Conservation (phyloP, 2,329 filamentous ascomycete genomes). For the Celoporthe dispersa region DNA sequence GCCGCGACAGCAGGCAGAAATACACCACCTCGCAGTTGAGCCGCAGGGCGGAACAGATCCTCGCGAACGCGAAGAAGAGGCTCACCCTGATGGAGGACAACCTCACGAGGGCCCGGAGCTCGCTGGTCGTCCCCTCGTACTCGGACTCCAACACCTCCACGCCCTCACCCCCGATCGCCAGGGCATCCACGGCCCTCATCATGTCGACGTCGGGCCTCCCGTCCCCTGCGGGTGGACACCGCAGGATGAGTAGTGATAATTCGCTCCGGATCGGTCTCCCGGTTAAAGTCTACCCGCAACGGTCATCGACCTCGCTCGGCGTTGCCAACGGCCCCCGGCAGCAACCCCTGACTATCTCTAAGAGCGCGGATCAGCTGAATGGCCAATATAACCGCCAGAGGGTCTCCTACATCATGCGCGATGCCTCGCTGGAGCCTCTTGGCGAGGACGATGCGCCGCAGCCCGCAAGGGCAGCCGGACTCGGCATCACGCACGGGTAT, state of each 20-base stretch:
- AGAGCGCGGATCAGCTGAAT: conserved; percentile 48
- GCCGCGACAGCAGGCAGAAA: conserved; percentile 54
- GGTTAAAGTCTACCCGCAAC: conserved; percentile 50
- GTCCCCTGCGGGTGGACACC: conserved; percentile 51
- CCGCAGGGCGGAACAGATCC: conserved; percentile 83
- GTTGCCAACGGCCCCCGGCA: conserved; percentile 63
- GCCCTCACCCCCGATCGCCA: conserved; percentile 54
- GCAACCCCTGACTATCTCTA: conserved; percentile 46
- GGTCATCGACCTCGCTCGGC: conserved; percentile 68
- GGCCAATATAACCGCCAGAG: conserved; percentile 37
- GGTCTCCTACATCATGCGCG: conserved; percentile 45
- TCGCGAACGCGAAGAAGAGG: conserved; percentile 89
- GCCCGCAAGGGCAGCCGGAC: not conserved
- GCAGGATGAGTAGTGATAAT: conserved; percentile 66
- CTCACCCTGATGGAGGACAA: conserved; percentile 95
- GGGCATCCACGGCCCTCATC: conserved; percentile 44
- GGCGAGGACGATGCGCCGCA: conserved; percentile 55
- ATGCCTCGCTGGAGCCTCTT: conserved; percentile 52
- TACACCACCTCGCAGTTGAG: conserved; percentile 78
- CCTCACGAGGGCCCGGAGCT: conserved; percentile 76
- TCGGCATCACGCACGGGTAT: conserved; percentile 32
- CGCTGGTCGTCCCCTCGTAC: conserved; percentile 63
- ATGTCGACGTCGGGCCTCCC: conserved; percentile 37
- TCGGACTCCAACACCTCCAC: conserved; percentile 60
- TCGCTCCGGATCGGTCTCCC: conserved; percentile 52